Conservation (phyloP, 2,329 filamentous ascomycete species). For the Pseudophaeomoniella oleicola region DNA sequence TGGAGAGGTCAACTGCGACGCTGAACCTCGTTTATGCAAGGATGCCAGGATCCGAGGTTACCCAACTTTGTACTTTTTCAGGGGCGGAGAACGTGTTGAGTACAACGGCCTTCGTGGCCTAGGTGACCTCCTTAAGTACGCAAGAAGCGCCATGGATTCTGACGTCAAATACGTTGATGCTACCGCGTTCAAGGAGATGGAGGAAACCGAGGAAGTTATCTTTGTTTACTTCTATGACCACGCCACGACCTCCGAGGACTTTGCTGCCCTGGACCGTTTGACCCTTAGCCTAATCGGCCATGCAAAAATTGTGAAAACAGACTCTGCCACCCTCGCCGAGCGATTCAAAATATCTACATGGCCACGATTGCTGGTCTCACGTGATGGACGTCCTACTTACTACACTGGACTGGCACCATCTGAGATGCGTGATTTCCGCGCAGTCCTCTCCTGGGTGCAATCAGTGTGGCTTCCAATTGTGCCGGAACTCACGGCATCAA, state of each 20-base stretch:
- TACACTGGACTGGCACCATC: slow-evolving; percentile 75
- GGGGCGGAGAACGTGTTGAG: slow-evolving; percentile 78
- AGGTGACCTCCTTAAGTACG: slow-evolving; percentile 76
- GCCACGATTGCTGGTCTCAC: slow-evolving; percentile 80
- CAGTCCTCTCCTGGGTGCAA: slow-evolving; percentile 84
- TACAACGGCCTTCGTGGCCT: slow-evolving; percentile 85
- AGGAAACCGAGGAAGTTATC: slow-evolving; percentile 87
- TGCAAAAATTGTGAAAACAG: slow-evolving; percentile 84
- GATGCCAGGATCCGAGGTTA: slow-evolving; percentile 68
- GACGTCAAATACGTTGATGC: slow-evolving; percentile 73
- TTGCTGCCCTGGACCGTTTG: slow-evolving; percentile 71
- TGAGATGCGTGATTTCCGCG: slow-evolving; percentile 78
- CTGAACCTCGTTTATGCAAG: slow-evolving; percentile 77
- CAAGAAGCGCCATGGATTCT: slow-evolving; percentile 67
- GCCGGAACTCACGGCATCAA: slow-evolving; percentile 79
- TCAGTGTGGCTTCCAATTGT: slow-evolving; percentile 93
- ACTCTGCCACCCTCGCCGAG: slow-evolving; percentile 58
- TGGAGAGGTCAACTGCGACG: slow-evolving; percentile 91
- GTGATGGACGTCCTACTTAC: slow-evolving; percentile 80
- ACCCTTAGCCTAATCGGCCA: slow-evolving; percentile 81
- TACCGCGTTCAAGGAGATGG: slow-evolving; percentile 61
- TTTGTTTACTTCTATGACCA: slow-evolving; percentile 98
- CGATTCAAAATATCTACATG: slow-evolving; percentile 93
- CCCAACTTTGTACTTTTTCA: slow-evolving; percentile 87
- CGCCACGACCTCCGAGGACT: slow-evolving; percentile 85